Conservation (phyloP, 2,329 filamentous ascomycete genomes). For the Ascochyta rabiei region DNA sequence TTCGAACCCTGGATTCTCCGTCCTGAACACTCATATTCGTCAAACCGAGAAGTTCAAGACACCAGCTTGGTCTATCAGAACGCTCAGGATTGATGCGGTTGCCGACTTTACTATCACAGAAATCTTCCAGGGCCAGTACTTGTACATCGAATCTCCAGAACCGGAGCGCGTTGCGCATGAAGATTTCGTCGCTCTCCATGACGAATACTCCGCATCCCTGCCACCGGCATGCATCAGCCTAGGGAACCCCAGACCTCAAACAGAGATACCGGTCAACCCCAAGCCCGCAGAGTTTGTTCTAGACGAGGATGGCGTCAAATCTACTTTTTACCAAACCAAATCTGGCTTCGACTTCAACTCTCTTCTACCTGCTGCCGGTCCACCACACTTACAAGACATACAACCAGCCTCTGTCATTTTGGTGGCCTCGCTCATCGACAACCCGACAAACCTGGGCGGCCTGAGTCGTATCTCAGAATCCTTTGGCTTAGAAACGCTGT, state of each 20-base stretch:
- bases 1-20: constrained; percentile 49
- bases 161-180: constrained; percentile 42
- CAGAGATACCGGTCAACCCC: background rate
- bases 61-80: constrained; percentile 47
- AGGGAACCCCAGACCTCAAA: constrained; percentile 24
- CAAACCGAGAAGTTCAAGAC: constrained; percentile 52
- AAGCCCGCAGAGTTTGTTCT: constrained; percentile 7
- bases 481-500: constrained; percentile 55
- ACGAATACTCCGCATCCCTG: constrained; percentile 24
- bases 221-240: constrained; percentile 42
- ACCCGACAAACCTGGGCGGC: constrained; percentile 58
- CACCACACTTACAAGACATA: constrained; percentile 25
- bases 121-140: constrained; percentile 55
- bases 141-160: constrained; percentile 52
- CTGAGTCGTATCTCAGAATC: constrained; percentile 59
- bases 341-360: constrained; percentile 51
- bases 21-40: constrained; percentile 53
- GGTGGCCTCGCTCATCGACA: constrained; percentile 58
- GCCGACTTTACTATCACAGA: constrained; percentile 51
- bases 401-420: constrained; percentile 51
- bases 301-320: constrained; percentile 12
- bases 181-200: constrained; percentile 50
- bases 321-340: constrained; percentile 58
- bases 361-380: constrained; percentile 27
- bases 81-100: constrained; percentile 50